Base-by-base conservation (phyloP, 2,329 filamentous ascomycete species). In the Colletotrichum brevisporum region DNA sequence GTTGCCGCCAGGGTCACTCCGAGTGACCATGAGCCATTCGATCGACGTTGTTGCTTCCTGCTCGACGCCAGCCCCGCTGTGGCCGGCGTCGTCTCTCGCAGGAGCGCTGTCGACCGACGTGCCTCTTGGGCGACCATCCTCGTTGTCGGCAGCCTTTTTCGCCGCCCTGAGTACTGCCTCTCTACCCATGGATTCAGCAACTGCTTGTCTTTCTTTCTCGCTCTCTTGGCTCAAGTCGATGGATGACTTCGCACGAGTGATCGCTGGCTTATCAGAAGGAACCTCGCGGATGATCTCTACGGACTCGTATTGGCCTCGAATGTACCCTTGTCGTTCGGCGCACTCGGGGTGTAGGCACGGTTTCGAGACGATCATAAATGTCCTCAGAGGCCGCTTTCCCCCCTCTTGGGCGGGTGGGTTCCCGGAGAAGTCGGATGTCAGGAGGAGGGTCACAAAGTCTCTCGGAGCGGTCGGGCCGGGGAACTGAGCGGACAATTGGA, bases 21-120 rank as follows among this genome's bases (percentile, higher is more conserved):
- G 87, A 1, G 94, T 97, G 18, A 97, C 89, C 94, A 97, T 97
- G 70, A 96, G 88, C 94, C 94, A 97, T 78, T 97, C 94, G 2
- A 97, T 78, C 27, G 83, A 80, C 31, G 79, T 83, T n/a, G 82
- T 77, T 1, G 73, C 76, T 5, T 81, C 76, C 10, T 80, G 76
- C 1, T 67, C 70, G 2, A 66, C 65, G 4, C 62, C 71, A 3
- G 70, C 67, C 4, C 36, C 36, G 12, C 16, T 39, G 5, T 56
- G 56, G 27, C 80, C 80, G 12, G 80, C 74, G 47, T 81, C 78
- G 71, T 68, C 73, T 56, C 68, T 64, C 21, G 68, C 56, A 2
- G 69, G 65, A 9, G 63, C 63, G 26, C 67, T 70, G 56, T 65
- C 63, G n/a, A 71, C 69, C 6, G 70, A 71, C 13, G 57, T 18